Base-by-base conservation (phyloP, 306 rosid genomes). In the Castanospermum australe region DNA sequence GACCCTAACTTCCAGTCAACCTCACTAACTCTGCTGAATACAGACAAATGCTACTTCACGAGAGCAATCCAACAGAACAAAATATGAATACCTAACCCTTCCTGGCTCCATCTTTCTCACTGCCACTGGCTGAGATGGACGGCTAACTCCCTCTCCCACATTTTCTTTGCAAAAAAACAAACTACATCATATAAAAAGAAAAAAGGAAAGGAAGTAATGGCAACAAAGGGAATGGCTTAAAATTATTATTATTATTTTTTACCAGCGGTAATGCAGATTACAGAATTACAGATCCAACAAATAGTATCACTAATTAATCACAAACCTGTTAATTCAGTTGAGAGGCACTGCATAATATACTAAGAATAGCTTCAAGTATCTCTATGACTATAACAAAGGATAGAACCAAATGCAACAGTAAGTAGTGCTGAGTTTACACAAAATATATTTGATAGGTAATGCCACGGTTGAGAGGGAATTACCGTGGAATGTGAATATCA, bases 11-110 rank as follows among this genome's bases (percentile, higher is more conserved):
- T 25, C 28, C 8, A 33, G 66, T 42, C 73, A 75, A 50, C 69
- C 75, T 67, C 69, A 35, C 52, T 48, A 35, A 69, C 9, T 12
- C 48, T 74, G 77, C 51, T 5, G 59, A 74, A 70, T 81, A 39
- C 51, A 63, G 44, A 84, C 84, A 83, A 62, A 35, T 25, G 51
- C 5, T 1, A 39, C 67, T 71, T 86, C 90, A 84, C 88, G 82
- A 64, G 88, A 75, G 64, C 73, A 73, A 38, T 69, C 76, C 18
- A 70, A 79, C 83, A 33, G 25, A 78, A 21, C 76, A 51, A 81
- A 84, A n/a, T n/a, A 82, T 33, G 80, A 85, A 75, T 78, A 77
- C 83, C 85, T 22, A 74, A 69, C 66, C 33, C n/a, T n/a, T n/a
- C n/a, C n/a, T n/a, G n/a, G n/a, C 64, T 21, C 68, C 4, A 21